A percentile compares a stretch with the other conserved stretches of the same genome.
Evolutionary conservation across 78 protist species (phyloP).

Genomic region (Thecamonas trahens): DNA sequence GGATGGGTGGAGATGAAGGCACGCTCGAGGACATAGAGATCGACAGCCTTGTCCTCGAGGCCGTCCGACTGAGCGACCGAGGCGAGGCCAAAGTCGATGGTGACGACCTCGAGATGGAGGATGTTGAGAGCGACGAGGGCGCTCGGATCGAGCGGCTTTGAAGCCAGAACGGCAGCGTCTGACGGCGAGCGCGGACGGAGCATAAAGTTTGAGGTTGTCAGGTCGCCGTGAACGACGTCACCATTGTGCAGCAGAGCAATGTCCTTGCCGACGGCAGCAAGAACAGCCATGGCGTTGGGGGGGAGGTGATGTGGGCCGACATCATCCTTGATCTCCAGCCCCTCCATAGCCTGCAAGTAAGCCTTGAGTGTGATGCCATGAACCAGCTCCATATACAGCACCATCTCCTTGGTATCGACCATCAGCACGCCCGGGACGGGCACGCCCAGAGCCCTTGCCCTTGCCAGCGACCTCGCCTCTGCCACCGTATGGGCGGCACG

Average conservation of each 20-base stretch:
- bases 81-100: constrained; percentile 82
- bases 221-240: constrained; percentile 75
- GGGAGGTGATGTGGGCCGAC: too few relatives aligned
- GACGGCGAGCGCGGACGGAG: not conserved
- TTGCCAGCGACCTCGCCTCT: not conserved
- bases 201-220: constrained; percentile 78
- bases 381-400: not conserved
- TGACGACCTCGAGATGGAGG: not conserved
- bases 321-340: not conserved
- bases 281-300: too few relatives aligned
- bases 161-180: too few relatives aligned
- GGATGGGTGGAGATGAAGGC: constrained; percentile 82
- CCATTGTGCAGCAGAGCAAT: constrained; percentile 54
- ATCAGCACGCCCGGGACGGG: not conserved
- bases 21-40: constrained; percentile 84
- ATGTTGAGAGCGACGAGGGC: not conserved
- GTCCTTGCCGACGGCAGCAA: constrained; percentile 59
- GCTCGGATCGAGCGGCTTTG: too few relatives aligned
- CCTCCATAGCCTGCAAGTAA: not conserved
- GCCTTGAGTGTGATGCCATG: not conserved
- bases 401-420: not conserved
- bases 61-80: constrained; percentile 8
- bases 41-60: constrained; percentile 87
- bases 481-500: not conserved
- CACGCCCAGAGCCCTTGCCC: not conserved